These are phyloP conservation scores for Rostrohypoxylon terebratum DNA, from an alignment of 495 filamentous ascomycete species.

Conservation along the genomic window DNA sequence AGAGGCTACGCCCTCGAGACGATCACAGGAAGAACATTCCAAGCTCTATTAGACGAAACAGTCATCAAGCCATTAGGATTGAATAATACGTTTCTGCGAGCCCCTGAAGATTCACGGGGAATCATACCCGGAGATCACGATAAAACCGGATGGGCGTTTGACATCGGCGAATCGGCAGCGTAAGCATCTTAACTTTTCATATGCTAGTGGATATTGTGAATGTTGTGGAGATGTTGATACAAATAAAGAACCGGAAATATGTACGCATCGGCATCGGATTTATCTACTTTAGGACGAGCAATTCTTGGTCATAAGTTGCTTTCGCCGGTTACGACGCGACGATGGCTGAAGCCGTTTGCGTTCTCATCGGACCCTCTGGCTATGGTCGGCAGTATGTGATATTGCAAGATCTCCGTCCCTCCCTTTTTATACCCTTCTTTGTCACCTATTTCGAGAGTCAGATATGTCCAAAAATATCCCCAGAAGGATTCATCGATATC, in stretches of 20 bases:
- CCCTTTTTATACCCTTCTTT: background rate
- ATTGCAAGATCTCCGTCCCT: background rate
- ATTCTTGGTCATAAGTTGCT: conserved; percentile 66
- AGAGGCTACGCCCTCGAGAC: conserved; percentile 57
- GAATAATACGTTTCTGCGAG: conserved; percentile 53
- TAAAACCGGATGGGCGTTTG: conserved; percentile 51
- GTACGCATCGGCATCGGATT: conserved; percentile 64
- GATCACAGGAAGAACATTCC: conserved; percentile 53
- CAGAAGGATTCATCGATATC: background rate
- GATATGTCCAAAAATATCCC: background rate
- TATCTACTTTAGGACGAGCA: conserved; percentile 63
- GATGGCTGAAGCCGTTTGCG: conserved; percentile 69
- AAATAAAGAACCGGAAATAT: conserved; percentile 65
- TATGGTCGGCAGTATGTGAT: conserved; percentile 56
- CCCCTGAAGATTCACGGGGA: conserved; percentile 49
- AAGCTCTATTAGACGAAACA: conserved; percentile 54
- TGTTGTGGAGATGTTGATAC: conserved; percentile 7
- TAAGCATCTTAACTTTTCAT: conserved; percentile 31
- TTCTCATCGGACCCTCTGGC: conserved; percentile 61
- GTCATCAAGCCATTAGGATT: conserved; percentile 60
- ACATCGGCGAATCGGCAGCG: conserved; percentile 55
- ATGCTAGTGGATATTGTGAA: too few species aligned
- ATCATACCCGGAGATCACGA: conserved; percentile 52
- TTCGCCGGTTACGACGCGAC: conserved; percentile 59
- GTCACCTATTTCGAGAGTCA: background rate